Evolutionary conservation across 2,329 filamentous ascomycete genomes (phyloP).

Genomic region (Phaeoacremonium minimum): DNA sequence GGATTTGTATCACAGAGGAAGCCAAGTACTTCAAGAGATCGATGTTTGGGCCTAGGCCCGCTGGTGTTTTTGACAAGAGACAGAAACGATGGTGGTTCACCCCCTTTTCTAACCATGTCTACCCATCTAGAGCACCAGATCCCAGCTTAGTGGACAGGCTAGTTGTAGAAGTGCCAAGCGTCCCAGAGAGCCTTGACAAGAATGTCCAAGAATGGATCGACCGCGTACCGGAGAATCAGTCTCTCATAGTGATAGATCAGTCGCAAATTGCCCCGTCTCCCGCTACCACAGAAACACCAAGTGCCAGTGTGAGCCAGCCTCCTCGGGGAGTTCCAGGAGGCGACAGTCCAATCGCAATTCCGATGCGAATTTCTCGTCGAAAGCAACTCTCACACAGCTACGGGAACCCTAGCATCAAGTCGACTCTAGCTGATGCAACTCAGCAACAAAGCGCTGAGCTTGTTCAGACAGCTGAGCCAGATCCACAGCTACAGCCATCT

Average conservation of each 20-base stretch:
- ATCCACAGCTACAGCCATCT: no score
- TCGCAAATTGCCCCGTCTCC: not conserved
- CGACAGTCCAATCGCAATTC: no score
- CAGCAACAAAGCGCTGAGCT: not conserved
- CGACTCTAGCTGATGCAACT: not conserved
- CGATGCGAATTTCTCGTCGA: no score
- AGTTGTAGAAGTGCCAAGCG: no score
- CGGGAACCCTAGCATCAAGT: not conserved
- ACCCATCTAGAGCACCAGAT: not conserved
- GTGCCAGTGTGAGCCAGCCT: not conserved
- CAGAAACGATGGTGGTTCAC: constrained; percentile 6
- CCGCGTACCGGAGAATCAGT: not conserved
- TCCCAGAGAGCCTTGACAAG: no score
- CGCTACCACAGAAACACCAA: not conserved
- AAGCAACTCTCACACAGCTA: no score
- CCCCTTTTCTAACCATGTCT: constrained; percentile 5
- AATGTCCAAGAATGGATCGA: no score
- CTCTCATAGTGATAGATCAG: not conserved
- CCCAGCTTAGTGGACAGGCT: no score
- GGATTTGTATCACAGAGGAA: constrained; percentile 16
- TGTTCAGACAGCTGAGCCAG: not conserved
- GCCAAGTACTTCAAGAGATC: constrained; percentile 5
- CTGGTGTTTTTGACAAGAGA: constrained; percentile 8
- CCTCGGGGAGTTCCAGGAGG: no score
- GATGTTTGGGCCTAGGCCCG: constrained; percentile 14